phyloP scores from a whole-genome alignment of 179 eudicot genomes.

The Silene vulgaris region DNA sequence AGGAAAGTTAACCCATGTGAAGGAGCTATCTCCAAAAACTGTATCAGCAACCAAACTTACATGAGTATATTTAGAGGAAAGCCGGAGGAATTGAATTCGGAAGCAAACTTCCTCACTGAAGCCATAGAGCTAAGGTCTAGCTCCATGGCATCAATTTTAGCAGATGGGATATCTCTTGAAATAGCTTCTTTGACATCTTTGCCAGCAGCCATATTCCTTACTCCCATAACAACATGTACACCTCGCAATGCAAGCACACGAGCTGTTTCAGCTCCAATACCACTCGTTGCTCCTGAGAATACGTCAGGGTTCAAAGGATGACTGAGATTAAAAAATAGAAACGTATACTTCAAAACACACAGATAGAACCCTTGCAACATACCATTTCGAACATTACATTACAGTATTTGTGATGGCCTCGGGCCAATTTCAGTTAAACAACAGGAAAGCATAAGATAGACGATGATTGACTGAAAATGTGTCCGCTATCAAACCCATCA shows the following conservation, averaged over 20 bases:
- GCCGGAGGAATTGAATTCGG: constrained; percentile 46
- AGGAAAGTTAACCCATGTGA: background rate
- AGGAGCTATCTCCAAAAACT: background rate
- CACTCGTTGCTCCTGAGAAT: constrained; percentile 64
- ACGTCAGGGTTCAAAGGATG: background rate
- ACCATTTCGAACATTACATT: background rate
- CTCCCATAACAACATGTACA: constrained; percentile 55
- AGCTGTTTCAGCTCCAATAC: constrained; percentile 78
- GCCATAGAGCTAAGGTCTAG: constrained; percentile 67
- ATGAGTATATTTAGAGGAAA: constrained; percentile 75
- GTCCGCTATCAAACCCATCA: background rate
- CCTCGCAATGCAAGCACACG: constrained; percentile 65
- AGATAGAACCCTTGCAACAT: background rate
- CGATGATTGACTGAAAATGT: background rate
- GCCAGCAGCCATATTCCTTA: constrained; percentile 53
- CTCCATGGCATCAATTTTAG: constrained; percentile 55
- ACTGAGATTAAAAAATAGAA: background rate
- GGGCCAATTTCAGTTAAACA: background rate
- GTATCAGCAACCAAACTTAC: constrained; percentile 38
- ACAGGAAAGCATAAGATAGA: background rate
- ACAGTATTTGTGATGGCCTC: background rate
- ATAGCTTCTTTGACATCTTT: constrained; percentile 48
- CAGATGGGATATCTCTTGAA: constrained; percentile 42
- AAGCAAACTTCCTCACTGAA: constrained; percentile 56
- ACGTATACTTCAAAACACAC: background rate